Evolutionary conservation across 306 rosid species (phyloP), one percentile per base, ranked within the genome.

Genomic region (Prunus mongolica): DNA sequence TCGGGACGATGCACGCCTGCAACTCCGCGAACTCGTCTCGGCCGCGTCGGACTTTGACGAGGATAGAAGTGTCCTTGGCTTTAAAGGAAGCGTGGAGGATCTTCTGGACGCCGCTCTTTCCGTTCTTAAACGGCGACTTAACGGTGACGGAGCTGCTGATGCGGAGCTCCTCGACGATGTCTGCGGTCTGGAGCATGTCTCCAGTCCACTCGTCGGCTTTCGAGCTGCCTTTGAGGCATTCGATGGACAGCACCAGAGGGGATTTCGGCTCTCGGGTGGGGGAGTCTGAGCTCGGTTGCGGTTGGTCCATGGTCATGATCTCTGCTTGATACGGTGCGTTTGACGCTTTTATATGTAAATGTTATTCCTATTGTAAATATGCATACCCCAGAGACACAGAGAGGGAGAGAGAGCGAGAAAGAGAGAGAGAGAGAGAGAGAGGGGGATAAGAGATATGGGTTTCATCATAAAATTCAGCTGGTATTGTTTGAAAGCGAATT

Each of bases 1-100:
- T 87, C 11, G 98, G 98, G 24, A 93, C 97, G 55, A 93, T 93
- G 68, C 98, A 93, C 0, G 96, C 96, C 65, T 93, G 97, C 60
- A 91, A 12, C 88, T 93, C 93, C 0, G 88, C 78, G 47, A 88
- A 80, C 75, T n/a, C n/a, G n/a, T n/a, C n/a, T n/a, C n/a, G n/a
- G n/a, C n/a, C n/a, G n/a, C n/a, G n/a, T n/a, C n/a, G 87, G 46
- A 93, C 91, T 2, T 86, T 77, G 22, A 91, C 87, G 14, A 74
- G 70, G 14, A 93, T 91, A 10, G 98, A 93, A 5, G 98, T 89
- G 71, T 88, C 89, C 78, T 90, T 90, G 41, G 91, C 89, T 88
- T 88, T 89, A 70, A 70, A 93, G 5, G 89, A 75, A 38, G 81
- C 79, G 27, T 91, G 91, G 0, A 91, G 93, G 41, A 93, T 82